Conservation (phyloP, 371 early-diverging fungal genomes). For the Choanephora cucurbitarum region DNA sequence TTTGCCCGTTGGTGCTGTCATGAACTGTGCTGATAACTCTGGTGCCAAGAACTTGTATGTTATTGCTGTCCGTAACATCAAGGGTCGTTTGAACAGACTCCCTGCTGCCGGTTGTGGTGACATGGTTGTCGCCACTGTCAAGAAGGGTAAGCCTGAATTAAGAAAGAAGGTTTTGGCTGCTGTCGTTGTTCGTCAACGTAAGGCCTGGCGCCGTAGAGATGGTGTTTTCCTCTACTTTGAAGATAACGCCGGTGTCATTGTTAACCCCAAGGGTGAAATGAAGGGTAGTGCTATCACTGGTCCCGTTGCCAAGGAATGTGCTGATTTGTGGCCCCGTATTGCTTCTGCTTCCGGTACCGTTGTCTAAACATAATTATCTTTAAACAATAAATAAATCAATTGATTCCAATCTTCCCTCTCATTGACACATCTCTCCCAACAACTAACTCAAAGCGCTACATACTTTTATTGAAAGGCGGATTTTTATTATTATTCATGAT, state of each 20-base stretch:
- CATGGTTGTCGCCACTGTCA: slow-evolving; percentile 99
- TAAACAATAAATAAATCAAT: too few relatives aligned
- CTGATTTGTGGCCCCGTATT: slow-evolving; percentile 99
- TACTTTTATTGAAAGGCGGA: too few relatives aligned
- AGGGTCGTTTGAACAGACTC: slow-evolving; percentile 98
- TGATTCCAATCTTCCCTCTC: too few relatives aligned
- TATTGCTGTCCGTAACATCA: slow-evolving; percentile 97
- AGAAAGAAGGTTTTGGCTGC: slow-evolving; percentile 99
- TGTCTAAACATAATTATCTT: slow-evolving; percentile 40
- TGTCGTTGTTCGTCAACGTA: slow-evolving; percentile 99
- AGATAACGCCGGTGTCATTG: slow-evolving; percentile 70
- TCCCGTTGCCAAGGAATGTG: slow-evolving; percentile 99
- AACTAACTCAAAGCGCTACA: too few relatives aligned
- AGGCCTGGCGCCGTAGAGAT: slow-evolving; percentile 99
- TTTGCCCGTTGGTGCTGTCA: slow-evolving; percentile 99
- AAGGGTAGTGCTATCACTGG: slow-evolving; percentile 99
- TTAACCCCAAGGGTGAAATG: slow-evolving; percentile 99
- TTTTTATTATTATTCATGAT: not conserved
- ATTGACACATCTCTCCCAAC: too few relatives aligned
- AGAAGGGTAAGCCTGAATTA: slow-evolving; percentile 99
- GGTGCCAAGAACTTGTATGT: slow-evolving; percentile 99
- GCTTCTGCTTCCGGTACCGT: slow-evolving; percentile 97
- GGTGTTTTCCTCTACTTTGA: slow-evolving; percentile 99
- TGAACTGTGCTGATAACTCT: slow-evolving; percentile 99
- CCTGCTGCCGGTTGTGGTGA: slow-evolving; percentile 99